phyloP scores from a whole-genome alignment of 2,329 filamentous ascomycete species.

The Monosporascus sp. region DNA sequence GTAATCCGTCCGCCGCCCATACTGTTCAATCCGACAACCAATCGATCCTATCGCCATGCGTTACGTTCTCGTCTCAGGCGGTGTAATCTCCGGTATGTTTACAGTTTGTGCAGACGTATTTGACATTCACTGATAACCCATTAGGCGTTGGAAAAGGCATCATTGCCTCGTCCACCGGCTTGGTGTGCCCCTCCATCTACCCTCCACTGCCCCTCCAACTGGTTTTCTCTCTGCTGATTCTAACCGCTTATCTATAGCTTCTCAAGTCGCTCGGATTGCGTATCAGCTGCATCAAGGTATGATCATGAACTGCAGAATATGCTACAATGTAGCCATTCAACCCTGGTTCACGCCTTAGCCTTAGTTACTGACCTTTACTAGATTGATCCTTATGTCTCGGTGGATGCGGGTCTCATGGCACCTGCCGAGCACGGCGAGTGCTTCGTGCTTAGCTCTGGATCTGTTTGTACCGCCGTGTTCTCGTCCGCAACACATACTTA shows the following conservation, averaged over 20 bases:
- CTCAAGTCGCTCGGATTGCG: constrained; percentile 77
- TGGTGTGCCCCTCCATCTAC: neutral
- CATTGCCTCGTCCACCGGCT: neutral
- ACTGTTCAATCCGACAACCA: too few species aligned
- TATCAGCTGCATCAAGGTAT: constrained; percentile 49
- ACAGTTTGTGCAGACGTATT: constrained; percentile 1
- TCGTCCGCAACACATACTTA: too few species aligned
- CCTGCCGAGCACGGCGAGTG: constrained; percentile 42
- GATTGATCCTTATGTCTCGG: neutral
- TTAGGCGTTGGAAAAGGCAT: neutral
- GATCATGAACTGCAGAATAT: constrained; percentile 35
- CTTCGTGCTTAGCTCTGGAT: constrained; percentile 1
- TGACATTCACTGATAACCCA: constrained; percentile 9
- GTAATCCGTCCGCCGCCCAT: too few species aligned
- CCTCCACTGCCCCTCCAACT: neutral
- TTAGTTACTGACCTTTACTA: constrained; percentile 29
- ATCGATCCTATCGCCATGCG: constrained; percentile 54
- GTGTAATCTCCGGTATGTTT: constrained; percentile 39
- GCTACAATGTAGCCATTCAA: too few species aligned
- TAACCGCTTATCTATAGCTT: constrained; percentile 46
- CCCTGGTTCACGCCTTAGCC: constrained; percentile 72
- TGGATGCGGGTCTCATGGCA: neutral
- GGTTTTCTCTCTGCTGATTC: too few species aligned
- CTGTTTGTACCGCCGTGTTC: too few species aligned
- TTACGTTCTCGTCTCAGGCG: constrained; percentile 76